These are phyloP conservation scores for Hirsutella thompsonii DNA, from an alignment of 2,329 filamentous ascomycete genomes.

Conservation along the genomic window DNA sequence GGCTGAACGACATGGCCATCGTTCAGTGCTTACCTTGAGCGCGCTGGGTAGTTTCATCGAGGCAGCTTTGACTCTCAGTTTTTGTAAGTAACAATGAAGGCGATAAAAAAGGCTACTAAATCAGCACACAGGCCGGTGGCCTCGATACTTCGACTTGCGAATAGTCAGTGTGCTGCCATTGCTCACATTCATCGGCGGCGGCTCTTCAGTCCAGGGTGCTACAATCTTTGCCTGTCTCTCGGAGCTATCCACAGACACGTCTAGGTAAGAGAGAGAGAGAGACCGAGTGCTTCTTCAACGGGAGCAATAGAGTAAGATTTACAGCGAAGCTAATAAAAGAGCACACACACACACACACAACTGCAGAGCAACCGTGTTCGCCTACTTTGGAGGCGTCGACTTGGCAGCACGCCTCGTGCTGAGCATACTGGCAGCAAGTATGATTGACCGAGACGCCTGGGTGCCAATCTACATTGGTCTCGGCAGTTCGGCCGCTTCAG, in stretches of 20 bases:
- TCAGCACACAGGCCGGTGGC: neutral
- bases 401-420: neutral
- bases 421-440: neutral
- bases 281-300: too few relatives aligned
- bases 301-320: too few relatives aligned
- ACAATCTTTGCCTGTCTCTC: neutral
- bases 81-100: constrained; percentile 1
- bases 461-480: neutral
- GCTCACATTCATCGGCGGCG: constrained; percentile 1
- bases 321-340: too few relatives aligned
- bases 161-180: neutral
- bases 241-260: neutral
- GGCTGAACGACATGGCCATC: constrained; percentile 1
- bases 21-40: neutral
- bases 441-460: neutral
- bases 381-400: neutral
- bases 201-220: neutral
- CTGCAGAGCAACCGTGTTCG: neutral
- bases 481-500: neutral
- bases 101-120: neutral
- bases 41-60: neutral
- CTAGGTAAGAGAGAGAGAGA: too few relatives aligned
- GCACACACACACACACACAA: too few relatives aligned
- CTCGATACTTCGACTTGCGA: neutral
- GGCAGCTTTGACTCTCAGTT: neutral